A percentile compares a stretch with the other conserved stretches of the same genome.
Evolutionary conservation across 805 yeast species (phyloP).

Genomic region (Starmerella bacillaris): DNA sequence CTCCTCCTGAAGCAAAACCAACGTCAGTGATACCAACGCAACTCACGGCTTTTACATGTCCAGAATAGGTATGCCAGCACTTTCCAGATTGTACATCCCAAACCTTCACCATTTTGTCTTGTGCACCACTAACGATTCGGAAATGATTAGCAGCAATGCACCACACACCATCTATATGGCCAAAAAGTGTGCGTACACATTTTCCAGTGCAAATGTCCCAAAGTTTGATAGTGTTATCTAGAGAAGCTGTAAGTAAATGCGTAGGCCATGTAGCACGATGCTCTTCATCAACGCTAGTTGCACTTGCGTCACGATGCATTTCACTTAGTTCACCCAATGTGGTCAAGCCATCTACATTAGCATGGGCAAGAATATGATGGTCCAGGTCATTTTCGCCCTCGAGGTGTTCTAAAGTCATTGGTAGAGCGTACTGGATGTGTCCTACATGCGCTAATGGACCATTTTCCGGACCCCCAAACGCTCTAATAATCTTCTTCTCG

Average conservation of each 20-base stretch:
- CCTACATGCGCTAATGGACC: slow-evolving; percentile 60
- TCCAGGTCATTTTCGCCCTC: slow-evolving; percentile 29
- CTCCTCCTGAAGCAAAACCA: slow-evolving; percentile 76
- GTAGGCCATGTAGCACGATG: slow-evolving; percentile 39
- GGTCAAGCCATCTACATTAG: slow-evolving; percentile 6
- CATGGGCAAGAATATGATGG: slow-evolving; percentile 14
- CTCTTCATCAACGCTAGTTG: slow-evolving; percentile 10
- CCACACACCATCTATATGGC: slow-evolving; percentile 98
- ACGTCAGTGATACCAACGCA: slow-evolving; percentile 76
- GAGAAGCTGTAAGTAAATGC: slow-evolving; percentile 67
- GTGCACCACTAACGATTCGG: slow-evolving; percentile 86
- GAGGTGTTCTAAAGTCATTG: slow-evolving; percentile 53
- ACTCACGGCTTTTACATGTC: slow-evolving; percentile 38
- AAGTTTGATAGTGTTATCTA: slow-evolving; percentile 80
- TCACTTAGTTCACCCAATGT: background rate
- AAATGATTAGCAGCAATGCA: slow-evolving; percentile 90
- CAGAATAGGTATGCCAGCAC: slow-evolving; percentile 83
- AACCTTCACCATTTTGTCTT: slow-evolving; percentile 71
- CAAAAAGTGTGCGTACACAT: slow-evolving; percentile 86
- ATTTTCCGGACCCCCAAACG: slow-evolving; percentile 50
- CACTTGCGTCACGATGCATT: background rate
- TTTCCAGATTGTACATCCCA: slow-evolving; percentile 95
- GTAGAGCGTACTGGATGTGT: slow-evolving; percentile 83
- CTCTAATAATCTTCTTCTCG: slow-evolving; percentile 58
- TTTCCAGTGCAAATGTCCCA: slow-evolving; percentile 81